Percentiles rank a stretch among this genome's conserved stretches.
phyloP scores from a whole-genome alignment of 345 rosid genomes.

The Aquilaria malaccensis region DNA sequence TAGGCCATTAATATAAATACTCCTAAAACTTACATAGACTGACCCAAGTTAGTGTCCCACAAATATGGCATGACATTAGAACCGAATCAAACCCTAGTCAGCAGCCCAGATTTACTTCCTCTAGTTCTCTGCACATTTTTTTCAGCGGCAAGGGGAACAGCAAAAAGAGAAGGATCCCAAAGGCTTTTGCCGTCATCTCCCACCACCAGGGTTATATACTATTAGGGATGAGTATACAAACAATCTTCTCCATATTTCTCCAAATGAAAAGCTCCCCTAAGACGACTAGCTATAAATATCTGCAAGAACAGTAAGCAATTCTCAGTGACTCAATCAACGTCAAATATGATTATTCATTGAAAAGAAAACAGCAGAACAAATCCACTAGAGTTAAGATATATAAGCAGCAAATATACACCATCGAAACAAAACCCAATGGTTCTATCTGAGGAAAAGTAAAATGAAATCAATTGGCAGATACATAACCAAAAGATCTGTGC shows the following conservation, averaged over 20 bases:
- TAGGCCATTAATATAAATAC: constrained; percentile 9
- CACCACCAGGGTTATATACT: constrained; percentile 19
- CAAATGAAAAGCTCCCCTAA: constrained; percentile 8
- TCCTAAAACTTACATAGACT: constrained; percentile 5
- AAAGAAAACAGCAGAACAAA: no score
- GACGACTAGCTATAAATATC: constrained; percentile 26
- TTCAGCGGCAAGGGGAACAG: neutral
- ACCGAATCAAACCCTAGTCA: constrained; percentile 7
- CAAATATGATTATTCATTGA: neutral
- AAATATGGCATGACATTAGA: constrained; percentile 7
- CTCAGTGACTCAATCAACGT: neutral
- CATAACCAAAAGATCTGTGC: no score
- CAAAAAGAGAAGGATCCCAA: neutral
- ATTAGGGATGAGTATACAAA: constrained; percentile 13
- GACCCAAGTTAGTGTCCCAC: constrained; percentile 8
- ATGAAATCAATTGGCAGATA: no score
- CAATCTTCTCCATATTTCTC: constrained; percentile 14
- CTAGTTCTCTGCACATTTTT: constrained; percentile 3
- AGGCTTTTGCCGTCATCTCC: constrained; percentile 3
- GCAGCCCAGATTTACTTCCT: constrained; percentile 13
- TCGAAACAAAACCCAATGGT: no score
- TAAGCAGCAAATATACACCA: no score
- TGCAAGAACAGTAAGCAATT: constrained; percentile 7
- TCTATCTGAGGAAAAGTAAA: no score
- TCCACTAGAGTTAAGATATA: no score